A percentile compares a stretch with the other conserved stretches of the same genome.
Evolutionary conservation across 2,329 filamentous ascomycete genomes (phyloP).

Genomic region (Aspergillus costaricaensis): DNA sequence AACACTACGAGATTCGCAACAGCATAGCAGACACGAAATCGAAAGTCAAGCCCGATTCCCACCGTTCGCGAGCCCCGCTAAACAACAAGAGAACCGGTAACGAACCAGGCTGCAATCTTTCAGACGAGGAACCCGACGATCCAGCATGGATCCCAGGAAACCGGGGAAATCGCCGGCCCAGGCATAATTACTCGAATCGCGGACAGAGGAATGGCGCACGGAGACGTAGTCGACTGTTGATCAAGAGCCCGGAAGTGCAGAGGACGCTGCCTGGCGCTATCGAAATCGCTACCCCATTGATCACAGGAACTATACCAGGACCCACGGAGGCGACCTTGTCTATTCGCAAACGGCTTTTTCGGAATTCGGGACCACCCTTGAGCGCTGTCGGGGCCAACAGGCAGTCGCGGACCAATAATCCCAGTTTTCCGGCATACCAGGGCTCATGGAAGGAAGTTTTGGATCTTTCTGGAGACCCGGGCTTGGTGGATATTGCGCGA

Average conservation of each 20-base stretch:
- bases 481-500: slow-evolving; percentile 38
- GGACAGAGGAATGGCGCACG: slow-evolving; percentile 26
- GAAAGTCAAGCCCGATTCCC: slow-evolving; percentile 16
- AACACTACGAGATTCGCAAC: slow-evolving; percentile 39
- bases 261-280: slow-evolving; percentile 44
- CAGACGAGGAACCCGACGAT: slow-evolving; percentile 41
- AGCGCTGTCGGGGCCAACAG: slow-evolving; percentile 13
- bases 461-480: slow-evolving; percentile 34
- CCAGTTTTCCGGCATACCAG: slow-evolving; percentile 31
- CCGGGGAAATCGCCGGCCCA: slow-evolving; percentile 34
- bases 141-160: slow-evolving; percentile 45
- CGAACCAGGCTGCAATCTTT: slow-evolving; percentile 27
- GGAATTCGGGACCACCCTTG: slow-evolving; percentile 11
- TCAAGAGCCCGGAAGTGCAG: slow-evolving; percentile 39
- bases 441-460: slow-evolving; percentile 39
- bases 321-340: slow-evolving; percentile 19
- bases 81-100: slow-evolving; percentile 1
- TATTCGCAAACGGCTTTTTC: slow-evolving; percentile 24
- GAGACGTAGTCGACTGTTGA: slow-evolving; percentile 32
- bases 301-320: slow-evolving; percentile 37
- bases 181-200: slow-evolving; percentile 41
- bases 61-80: slow-evolving; percentile 6
- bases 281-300: slow-evolving; percentile 45
- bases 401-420: slow-evolving; percentile 28
- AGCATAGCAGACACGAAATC: slow-evolving; percentile 29